Conservation (phyloP, 805 yeast species). For the Kodamaea laetipori region DNA sequence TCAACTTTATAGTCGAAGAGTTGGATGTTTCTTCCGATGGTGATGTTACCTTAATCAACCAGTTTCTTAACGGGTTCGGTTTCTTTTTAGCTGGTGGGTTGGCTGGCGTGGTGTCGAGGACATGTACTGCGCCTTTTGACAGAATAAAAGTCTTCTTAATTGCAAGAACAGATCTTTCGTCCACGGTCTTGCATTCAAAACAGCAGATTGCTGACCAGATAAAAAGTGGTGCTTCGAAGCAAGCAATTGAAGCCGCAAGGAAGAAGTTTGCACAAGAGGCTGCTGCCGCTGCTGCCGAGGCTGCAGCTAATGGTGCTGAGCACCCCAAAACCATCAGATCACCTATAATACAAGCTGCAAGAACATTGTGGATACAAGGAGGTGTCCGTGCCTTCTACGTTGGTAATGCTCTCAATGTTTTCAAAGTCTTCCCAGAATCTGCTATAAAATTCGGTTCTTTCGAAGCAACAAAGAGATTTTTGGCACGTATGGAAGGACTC, state of each 20-base stretch:
- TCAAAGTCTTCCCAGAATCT: slow-evolving; percentile 94
- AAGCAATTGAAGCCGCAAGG: slow-evolving; percentile 38
- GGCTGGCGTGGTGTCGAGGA: slow-evolving; percentile 93
- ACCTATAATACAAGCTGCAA: slow-evolving; percentile 78
- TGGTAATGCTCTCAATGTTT: slow-evolving; percentile 91
- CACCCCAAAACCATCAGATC: slow-evolving; percentile 58
- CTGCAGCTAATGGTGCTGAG: slow-evolving; percentile 30
- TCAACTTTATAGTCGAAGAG: slow-evolving; percentile 75
- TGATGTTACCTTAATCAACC: slow-evolving; percentile 82
- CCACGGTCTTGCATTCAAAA: slow-evolving; percentile 65
- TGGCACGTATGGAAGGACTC: slow-evolving; percentile 77
- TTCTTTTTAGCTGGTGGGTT: slow-evolving; percentile 93
- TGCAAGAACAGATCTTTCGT: slow-evolving; percentile 81
- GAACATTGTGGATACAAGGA: slow-evolving; percentile 81
- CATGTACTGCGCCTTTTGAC: slow-evolving; percentile 97
- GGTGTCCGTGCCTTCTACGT: slow-evolving; percentile 88
- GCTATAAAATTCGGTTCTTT: slow-evolving; percentile 97
- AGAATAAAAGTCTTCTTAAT: slow-evolving; percentile 90
- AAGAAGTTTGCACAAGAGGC: slow-evolving; percentile 28
- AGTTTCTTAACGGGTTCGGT: slow-evolving; percentile 80
- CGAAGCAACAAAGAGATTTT: slow-evolving; percentile 76
- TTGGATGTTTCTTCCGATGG: slow-evolving; percentile 85
- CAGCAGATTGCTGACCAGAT: slow-evolving; percentile 41
- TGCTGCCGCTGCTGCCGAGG: slow-evolving; percentile 27
- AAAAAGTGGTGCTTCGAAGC: slow-evolving; percentile 37